Evolutionary conservation across 2,329 filamentous ascomycete genomes (phyloP), one percentile per base, ranked within the genome.

Genomic region (Cordyceps militaris): DNA sequence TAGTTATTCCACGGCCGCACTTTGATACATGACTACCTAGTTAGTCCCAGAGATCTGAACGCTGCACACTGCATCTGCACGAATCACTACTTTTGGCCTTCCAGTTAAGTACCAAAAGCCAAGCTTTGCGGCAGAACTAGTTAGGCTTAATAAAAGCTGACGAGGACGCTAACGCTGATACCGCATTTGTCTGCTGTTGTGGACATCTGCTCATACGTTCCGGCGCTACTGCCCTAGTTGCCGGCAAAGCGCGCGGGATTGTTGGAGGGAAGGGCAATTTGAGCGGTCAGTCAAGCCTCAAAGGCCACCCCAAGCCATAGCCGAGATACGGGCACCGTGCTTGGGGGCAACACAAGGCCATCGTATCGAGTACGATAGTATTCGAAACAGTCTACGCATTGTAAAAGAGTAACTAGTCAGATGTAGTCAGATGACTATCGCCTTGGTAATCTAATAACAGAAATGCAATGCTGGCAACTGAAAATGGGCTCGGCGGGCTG

Each of bases 271-370:
- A 32, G n/a, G n/a, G 21, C 28, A 34, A 19, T 14, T 26, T 32
- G 32, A 48, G 53, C 43, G 53, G 53, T 56, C 40, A 54, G 28
- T 32, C 28, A n/a, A n/a, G n/a, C n/a, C n/a, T n/a, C n/a, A 23
- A 36, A 46, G 40, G 30, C 19, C 16, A 21, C 32, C 10, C 36
- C 43, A 56, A 44, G 51, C 51, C 51, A 44, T 40, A 19, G 38
- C 19, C 40, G 26, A 13, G 28, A 34, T 36, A 44, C n/a, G 32
- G 19, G 24, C 24, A 21, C 34, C 24, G 24, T 30, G 36, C 14
- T 16, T 14, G 16, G 23, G 9, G 34, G 11, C 49, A 52, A 16
- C 36, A 32, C 10, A 28, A 49, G 30, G n/a, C 19, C 11, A 34
- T n/a, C 30, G 19, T 49, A 10, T 36, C 30, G 11, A 32, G 30